Base-by-base conservation (phyloP, 768 basidiomycete species). In the Auricularia sp. region DNA sequence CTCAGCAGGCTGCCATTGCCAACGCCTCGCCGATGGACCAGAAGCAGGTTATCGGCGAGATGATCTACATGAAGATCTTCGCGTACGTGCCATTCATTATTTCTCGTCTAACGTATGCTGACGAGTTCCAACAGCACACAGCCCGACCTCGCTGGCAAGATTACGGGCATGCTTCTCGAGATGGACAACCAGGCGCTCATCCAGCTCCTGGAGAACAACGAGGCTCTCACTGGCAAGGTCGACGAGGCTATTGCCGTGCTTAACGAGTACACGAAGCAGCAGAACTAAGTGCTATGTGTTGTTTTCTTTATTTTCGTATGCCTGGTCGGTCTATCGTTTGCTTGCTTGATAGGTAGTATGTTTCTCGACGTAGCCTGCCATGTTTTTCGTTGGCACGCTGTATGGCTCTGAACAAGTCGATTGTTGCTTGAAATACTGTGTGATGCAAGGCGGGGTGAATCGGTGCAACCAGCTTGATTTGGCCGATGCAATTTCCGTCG, bases 31-130 rank as follows among this genome's bases (percentile, higher is more conserved):
- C 86, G 42, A 79, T 81, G 75, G 96, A 98, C 77, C 94, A 98
- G 85, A 99, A 99, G 82, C 97, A 99, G 77, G 94, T 98, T 89
- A 82, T 99, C 61, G 97, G 97, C 70, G 97, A 99, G 78, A 85
- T 90, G 62, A 86, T 98, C 70, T 98, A 98, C 79, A 88, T 96
- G 84, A 89, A 85, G 74, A 95, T 98, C 69, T 84, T 81, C 65
- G 73, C 77, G 90, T 93, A 79, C 75, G 91, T 83, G 1, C 35
- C 14, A 45, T 65, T 64, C 39, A 65, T 61, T 64, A 44, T 64
- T 67, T 65, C 33, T 10, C 34, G 35, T 29, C 29, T 29, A 29
- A 29, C 29, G 69, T 29, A 29, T 47, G 29, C 21, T 34, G 61
- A 44, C 14, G n/a, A 51, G 33, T 64, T 67, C 56, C 64, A 29